Evolutionary conservation across 129 eudicot genomes (phyloP).

Genomic region (Flaveria ramosissima): DNA sequence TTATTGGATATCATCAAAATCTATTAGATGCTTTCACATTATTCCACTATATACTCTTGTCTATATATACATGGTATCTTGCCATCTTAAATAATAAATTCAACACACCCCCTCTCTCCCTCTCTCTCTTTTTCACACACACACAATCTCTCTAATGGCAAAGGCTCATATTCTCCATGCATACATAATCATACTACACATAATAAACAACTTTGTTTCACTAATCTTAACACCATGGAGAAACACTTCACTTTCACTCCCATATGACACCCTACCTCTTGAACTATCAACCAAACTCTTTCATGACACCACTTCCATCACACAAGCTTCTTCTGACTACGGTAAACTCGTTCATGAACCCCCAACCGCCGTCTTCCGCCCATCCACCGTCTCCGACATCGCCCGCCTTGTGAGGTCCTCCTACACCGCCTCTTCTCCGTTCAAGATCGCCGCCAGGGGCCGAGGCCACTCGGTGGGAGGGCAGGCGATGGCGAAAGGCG

Average conservation of each 20-base stretch:
- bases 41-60: background rate
- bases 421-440: slow-evolving; percentile 45
- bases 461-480: slow-evolving; percentile 83
- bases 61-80: background rate
- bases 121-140: background rate
- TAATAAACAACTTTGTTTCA: slow-evolving; percentile 37
- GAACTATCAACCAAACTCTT: slow-evolving; percentile 40
- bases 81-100: background rate
- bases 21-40: background rate
- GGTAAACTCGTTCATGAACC: slow-evolving; percentile 51
- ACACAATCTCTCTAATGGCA: slow-evolving; percentile 39
- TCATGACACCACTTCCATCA: slow-evolving; percentile 38
- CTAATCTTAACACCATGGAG: slow-evolving; percentile 41
- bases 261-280: slow-evolving; percentile 29
- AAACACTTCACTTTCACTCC: slow-evolving; percentile 24
- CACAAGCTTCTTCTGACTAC: slow-evolving; percentile 62
- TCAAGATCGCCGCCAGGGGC: slow-evolving; percentile 66
- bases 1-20: no score
- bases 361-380: slow-evolving; percentile 71
- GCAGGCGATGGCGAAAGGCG: slow-evolving; percentile 70
- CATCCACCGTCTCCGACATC: slow-evolving; percentile 56
- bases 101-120: slow-evolving; percentile 15
- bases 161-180: slow-evolving; percentile 25
- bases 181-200: slow-evolving; percentile 29
- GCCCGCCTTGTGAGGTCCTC: slow-evolving; percentile 53